Evolutionary conservation across 108 stramenopile species (phyloP).

Genomic region (Schizochytrium sp.): DNA sequence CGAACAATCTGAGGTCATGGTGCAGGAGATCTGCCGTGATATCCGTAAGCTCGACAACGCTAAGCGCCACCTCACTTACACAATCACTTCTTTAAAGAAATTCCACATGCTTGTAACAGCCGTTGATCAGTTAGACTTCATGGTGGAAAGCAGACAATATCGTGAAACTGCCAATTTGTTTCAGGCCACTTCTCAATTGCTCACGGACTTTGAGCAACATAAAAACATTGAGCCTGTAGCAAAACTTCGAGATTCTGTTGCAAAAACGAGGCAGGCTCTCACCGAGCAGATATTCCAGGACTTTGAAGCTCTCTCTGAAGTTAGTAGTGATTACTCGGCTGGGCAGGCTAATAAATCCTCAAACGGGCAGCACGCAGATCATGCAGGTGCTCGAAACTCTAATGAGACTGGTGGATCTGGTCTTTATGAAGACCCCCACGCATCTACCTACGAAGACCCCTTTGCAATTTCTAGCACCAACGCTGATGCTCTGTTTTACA

Average conservation of each 20-base stretch:
- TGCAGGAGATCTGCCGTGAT: conserved; percentile 80
- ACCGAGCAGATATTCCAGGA: conserved; percentile 69
- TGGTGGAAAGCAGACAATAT: conserved; percentile 84
- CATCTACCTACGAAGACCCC: conserved; percentile 37
- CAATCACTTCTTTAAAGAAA: conserved; percentile 95
- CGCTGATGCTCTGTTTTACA: conserved; percentile 11
- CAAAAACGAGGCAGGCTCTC: conserved; percentile 65
- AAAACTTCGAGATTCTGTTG: conserved; percentile 67
- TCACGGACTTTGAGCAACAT: conserved; percentile 80
- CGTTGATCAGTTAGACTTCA: conserved; percentile 87
- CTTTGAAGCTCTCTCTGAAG: conserved; percentile 72
- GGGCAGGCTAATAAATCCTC: neutral
- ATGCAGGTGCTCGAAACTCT: too few species aligned
- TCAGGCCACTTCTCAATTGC: conserved; percentile 88
- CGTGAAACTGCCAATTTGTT: conserved; percentile 88
- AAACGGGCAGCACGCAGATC: conserved; percentile 61
- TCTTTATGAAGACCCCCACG: conserved; percentile 47
- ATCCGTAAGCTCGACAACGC: conserved; percentile 96
- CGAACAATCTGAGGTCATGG: conserved; percentile 76
- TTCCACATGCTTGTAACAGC: conserved; percentile 97
- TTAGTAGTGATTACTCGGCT: conserved; percentile 12
- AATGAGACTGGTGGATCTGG: neutral
- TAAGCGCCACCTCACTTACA: conserved; percentile 92
- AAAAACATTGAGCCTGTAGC: conserved; percentile 70
- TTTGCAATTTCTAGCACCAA: neutral